phyloP scores from a whole-genome alignment of 345 rosid species.

The Punica granatum region DNA sequence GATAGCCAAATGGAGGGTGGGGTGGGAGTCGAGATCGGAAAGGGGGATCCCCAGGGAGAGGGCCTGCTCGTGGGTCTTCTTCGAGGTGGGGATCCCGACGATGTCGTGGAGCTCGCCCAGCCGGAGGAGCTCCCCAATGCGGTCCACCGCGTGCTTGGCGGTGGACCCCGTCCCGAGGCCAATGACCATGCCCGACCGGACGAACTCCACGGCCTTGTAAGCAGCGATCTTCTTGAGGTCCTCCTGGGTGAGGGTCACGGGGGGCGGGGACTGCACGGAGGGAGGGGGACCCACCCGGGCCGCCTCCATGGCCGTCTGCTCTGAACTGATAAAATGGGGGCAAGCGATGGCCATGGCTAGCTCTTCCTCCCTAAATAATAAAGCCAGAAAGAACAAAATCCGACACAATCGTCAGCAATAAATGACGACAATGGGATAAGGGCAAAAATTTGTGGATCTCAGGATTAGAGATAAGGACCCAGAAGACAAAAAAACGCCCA shows the following conservation, averaged over 20 bases:
- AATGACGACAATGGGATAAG: background rate
- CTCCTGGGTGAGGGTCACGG: constrained; percentile 48
- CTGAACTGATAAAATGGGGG: constrained; percentile 31
- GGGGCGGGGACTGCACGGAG: constrained; percentile 13
- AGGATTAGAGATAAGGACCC: background rate
- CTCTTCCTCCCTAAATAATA: background rate
- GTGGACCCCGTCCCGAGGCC: constrained; percentile 98
- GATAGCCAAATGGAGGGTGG: constrained; percentile 68
- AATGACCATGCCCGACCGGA: constrained; percentile 93
- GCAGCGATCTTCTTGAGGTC: constrained; percentile 78
- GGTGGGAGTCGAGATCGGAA: constrained; percentile 68
- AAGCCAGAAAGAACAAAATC: background rate
- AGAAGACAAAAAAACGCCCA: constrained; percentile 5
- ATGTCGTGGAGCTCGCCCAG: constrained; percentile 65
- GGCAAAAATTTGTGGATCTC: constrained; percentile 2
- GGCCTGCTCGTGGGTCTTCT: constrained; percentile 68
- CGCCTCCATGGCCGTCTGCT: constrained; percentile 26
- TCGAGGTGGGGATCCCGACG: constrained; percentile 82
- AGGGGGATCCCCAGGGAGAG: constrained; percentile 72
- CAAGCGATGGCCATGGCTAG: constrained; percentile 41
- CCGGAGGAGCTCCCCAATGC: constrained; percentile 67
- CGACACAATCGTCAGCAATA: background rate
- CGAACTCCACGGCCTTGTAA: constrained; percentile 86
- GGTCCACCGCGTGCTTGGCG: constrained; percentile 89
- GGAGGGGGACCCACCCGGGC: constrained; percentile 4